These are phyloP conservation scores for Crithidia acanthocephali DNA, from an alignment of 208 protist genomes.

Conservation along the genomic window DNA sequence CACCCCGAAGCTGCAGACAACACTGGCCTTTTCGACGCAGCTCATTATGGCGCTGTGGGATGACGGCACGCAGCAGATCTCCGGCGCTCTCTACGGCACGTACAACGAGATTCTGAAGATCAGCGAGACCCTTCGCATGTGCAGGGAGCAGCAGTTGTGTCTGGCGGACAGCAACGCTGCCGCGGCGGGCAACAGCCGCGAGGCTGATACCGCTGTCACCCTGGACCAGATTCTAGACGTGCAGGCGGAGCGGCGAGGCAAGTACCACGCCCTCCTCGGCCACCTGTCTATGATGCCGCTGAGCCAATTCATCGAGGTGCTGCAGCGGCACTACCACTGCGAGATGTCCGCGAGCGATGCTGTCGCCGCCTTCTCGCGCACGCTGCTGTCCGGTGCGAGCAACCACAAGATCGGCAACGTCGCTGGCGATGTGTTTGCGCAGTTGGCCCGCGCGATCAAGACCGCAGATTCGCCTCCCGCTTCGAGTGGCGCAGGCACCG, in stretches of 20 bases:
- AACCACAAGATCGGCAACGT: conserved; percentile 89
- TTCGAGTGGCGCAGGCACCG: neutral
- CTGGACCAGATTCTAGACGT: conserved; percentile 60
- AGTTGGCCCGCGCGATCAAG: conserved; percentile 33
- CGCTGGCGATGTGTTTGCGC: conserved; percentile 78
- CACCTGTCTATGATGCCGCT: conserved; percentile 60
- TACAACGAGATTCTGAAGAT: conserved; percentile 61
- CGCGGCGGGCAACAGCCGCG: neutral
- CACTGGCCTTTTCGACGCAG: conserved; percentile 60
- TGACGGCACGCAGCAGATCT: conserved; percentile 86
- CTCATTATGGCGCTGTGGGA: conserved; percentile 91
- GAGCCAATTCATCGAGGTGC: conserved; percentile 44
- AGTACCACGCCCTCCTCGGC: conserved; percentile 86
- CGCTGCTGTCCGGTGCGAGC: conserved; percentile 61
- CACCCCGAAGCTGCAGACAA: conserved; percentile 41
- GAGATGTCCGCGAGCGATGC: conserved; percentile 2
- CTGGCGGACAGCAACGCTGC: neutral
- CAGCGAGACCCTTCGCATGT: conserved; percentile 10
- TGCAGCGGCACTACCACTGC: conserved; percentile 38
- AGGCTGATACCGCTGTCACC: conserved; percentile 22
- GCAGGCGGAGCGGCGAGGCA: conserved; percentile 76
- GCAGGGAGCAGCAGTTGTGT: conserved; percentile 1
- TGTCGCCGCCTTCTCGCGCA: conserved; percentile 44
- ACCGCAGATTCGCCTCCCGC: neutral
- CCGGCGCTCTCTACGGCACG: conserved; percentile 82